phyloP scores from a whole-genome alignment of 1,139 yeast genomes.

The Pichia sp. region DNA sequence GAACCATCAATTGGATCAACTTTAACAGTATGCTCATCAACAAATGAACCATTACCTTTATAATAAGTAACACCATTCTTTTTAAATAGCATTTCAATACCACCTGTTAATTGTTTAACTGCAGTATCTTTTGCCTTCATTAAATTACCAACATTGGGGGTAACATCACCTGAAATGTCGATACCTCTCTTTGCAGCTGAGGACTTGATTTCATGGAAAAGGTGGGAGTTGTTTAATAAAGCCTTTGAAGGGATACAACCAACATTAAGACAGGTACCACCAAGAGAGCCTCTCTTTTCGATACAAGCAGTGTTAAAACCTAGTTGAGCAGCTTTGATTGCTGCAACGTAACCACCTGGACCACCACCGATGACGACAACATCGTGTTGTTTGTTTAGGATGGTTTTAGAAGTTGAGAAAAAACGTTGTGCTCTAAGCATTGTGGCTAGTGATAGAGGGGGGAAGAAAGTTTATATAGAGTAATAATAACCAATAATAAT shows the following conservation, averaged over 20 bases:
- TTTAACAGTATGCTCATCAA: conserved; percentile 69
- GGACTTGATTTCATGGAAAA: conserved; percentile 81
- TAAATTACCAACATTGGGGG: conserved; percentile 68
- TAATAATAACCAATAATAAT: too few relatives aligned
- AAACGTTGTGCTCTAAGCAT: conserved; percentile 29
- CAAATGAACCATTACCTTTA: conserved; percentile 88
- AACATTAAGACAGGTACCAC: conserved; percentile 97
- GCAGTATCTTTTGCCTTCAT: conserved; percentile 91
- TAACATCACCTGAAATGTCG: conserved; percentile 67
- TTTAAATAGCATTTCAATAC: conserved; percentile 91
- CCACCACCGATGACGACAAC: conserved; percentile 97
- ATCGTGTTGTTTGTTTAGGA: conserved; percentile 55
- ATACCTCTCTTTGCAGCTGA: conserved; percentile 89
- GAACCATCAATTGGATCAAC: conserved; percentile 87
- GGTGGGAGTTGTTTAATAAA: conserved; percentile 85
- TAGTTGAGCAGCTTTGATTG: conserved; percentile 96
- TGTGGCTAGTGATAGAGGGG: neutral
- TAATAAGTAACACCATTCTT: conserved; percentile 91
- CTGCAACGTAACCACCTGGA: conserved; percentile 98
- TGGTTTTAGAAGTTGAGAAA: conserved; percentile 26
- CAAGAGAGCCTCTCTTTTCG: conserved; percentile 92
- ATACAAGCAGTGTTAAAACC: conserved; percentile 93
- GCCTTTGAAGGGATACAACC: conserved; percentile 99
- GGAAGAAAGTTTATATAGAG: neutral
- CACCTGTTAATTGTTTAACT: conserved; percentile 84